These are phyloP conservation scores for Suillus plorans DNA, from an alignment of 768 basidiomycete species.

Conservation along the genomic window DNA sequence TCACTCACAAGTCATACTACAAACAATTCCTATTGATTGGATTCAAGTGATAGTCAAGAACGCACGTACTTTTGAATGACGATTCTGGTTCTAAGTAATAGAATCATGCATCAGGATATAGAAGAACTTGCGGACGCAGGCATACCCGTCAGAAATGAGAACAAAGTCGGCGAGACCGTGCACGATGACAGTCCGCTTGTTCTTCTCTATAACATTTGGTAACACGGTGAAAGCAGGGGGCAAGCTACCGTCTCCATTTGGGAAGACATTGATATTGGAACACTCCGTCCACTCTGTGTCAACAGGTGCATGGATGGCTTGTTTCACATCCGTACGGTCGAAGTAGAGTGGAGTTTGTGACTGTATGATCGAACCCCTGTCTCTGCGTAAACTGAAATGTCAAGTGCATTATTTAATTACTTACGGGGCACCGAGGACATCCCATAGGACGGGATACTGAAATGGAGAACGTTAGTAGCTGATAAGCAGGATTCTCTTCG, in stretches of 20 bases:
- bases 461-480: not conserved
- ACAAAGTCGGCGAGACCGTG: conserved; percentile 76
- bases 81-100: conserved; percentile 44
- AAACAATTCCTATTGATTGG: not conserved
- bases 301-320: conserved; percentile 67
- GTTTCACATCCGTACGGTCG: conserved; percentile 60
- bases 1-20: conserved; percentile 44
- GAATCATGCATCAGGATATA: not conserved
- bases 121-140: not conserved
- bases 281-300: conserved; percentile 66
- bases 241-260: conserved; percentile 55
- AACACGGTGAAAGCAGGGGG: conserved; percentile 66
- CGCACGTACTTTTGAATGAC: conserved; percentile 56
- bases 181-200: conserved; percentile 60
- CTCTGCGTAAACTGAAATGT: not conserved
- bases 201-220: conserved; percentile 77
- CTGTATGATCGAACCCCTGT: conserved; percentile 56
- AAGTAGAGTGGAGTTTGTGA: conserved; percentile 69
- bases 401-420: conserved; percentile 16
- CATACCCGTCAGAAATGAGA: conserved; percentile 69
- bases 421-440: conserved; percentile 80
- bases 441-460: conserved; percentile 68
- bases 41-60: not conserved
- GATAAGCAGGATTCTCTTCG: not conserved
- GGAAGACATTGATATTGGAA: conserved; percentile 59